These are phyloP conservation scores for Salvia splendens DNA, from an alignment of 257 asterid genomes.

Conservation along the genomic window DNA sequence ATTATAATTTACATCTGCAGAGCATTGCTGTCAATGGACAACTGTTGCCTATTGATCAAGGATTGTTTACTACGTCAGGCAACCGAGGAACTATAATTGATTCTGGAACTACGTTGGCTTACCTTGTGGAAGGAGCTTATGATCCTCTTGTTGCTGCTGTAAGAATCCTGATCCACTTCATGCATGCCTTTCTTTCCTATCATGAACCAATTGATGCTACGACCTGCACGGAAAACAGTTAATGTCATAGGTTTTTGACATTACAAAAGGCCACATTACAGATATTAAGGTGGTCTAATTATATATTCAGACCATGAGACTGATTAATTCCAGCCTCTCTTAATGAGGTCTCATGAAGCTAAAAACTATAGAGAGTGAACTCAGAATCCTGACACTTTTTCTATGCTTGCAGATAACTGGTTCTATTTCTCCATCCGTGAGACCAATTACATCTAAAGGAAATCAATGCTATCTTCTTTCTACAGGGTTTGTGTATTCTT, in stretches of 20 bases:
- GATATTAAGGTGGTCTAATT: background rate
- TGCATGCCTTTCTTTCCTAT: conserved; percentile 21
- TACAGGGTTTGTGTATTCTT: conserved; percentile 43
- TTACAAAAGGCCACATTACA: conserved; percentile 2
- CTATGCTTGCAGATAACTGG: conserved; percentile 56
- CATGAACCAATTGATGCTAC: conserved; percentile 21
- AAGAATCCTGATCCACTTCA: conserved; percentile 39
- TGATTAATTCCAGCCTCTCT: conserved; percentile 18
- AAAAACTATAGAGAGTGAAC: conserved; percentile 16
- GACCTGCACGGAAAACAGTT: background rate
- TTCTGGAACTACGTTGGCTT: conserved; percentile 91
- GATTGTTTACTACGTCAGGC: conserved; percentile 71
- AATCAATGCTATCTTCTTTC: conserved; percentile 60
- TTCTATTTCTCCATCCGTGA: conserved; percentile 59
- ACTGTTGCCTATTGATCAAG: conserved; percentile 65
- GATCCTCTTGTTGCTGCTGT: conserved; percentile 80
- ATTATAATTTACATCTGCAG: conserved; percentile 77
- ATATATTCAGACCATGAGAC: conserved; percentile 1
- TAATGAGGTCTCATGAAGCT: conserved; percentile 17
- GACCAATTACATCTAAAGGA: conserved; percentile 50
- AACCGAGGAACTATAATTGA: conserved; percentile 76
- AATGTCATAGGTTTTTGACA: background rate
- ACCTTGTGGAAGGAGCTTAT: conserved; percentile 79
- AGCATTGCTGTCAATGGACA: conserved; percentile 81
- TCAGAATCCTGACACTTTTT: background rate